phyloP scores from a whole-genome alignment of 202 grass and related monocot genomes.

The Carex arenaria region DNA sequence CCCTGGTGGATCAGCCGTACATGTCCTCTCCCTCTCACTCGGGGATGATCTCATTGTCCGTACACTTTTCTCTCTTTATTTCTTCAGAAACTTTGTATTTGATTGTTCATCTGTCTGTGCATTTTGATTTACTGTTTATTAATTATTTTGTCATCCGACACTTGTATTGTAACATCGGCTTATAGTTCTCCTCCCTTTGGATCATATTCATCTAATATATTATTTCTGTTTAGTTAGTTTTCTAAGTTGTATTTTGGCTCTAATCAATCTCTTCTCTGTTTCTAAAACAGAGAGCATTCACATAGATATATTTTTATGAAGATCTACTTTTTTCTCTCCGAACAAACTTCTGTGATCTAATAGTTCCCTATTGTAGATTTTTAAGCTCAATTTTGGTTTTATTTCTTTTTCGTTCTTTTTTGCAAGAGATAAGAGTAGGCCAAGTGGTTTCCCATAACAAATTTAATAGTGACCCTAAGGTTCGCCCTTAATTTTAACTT shows the following conservation, averaged over 20 bases:
- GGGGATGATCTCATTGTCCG: slow-evolving; percentile 24
- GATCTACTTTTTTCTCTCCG: neutral
- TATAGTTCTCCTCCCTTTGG: neutral
- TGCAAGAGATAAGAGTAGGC: neutral
- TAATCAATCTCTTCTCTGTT: neutral
- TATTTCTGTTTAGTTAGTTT: neutral
- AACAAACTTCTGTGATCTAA: neutral
- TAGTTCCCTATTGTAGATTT: neutral
- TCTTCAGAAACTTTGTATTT: neutral
- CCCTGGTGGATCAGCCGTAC: neutral
- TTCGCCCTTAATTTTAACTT: neutral
- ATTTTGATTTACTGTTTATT: neutral
- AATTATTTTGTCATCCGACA: neutral
- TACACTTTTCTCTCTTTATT: neutral
- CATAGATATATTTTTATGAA: neutral
- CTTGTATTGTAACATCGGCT: neutral
- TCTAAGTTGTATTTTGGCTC: neutral
- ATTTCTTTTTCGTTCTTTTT: neutral
- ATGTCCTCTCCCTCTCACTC: neutral
- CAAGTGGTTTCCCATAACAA: neutral
- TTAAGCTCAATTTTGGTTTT: neutral
- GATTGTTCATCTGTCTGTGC: neutral
- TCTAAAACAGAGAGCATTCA: neutral
- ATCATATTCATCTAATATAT: neutral
- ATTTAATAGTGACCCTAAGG: neutral